These are phyloP conservation scores for Cyclotella kingstonii DNA, from an alignment of 108 stramenopile genomes.

Conservation along the genomic window DNA sequence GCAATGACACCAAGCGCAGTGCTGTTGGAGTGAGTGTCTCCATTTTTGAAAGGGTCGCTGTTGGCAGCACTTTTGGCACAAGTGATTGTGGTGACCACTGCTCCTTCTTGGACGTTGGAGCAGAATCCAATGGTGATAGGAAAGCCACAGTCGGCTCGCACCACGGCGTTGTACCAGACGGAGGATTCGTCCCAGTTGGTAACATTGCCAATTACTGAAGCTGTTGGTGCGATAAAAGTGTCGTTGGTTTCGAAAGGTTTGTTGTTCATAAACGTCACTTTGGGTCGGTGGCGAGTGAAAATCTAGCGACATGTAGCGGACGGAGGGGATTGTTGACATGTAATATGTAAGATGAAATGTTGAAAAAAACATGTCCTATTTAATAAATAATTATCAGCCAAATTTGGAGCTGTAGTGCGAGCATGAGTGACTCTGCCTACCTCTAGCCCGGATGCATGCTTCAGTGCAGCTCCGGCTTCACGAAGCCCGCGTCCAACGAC, in stretches of 20 bases:
- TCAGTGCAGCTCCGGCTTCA: slow-evolving; percentile 62
- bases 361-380: background rate
- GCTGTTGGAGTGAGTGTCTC: slow-evolving; percentile 22
- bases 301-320: slow-evolving; percentile 46
- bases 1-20: slow-evolving; percentile 36
- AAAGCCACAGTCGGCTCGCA: slow-evolving; percentile 87
- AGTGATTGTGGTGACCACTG: slow-evolving; percentile 76
- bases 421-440: slow-evolving; percentile 25
- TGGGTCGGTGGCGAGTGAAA: slow-evolving; percentile 84
- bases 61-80: slow-evolving; percentile 50
- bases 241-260: slow-evolving; percentile 86
- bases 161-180: slow-evolving; percentile 96
- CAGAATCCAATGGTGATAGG: slow-evolving; percentile 82
- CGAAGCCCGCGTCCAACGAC: slow-evolving; percentile 59
- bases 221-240: slow-evolving; percentile 95
- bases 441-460: slow-evolving; percentile 56
- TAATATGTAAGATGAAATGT: background rate
- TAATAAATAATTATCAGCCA: slow-evolving; percentile 1
- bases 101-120: slow-evolving; percentile 88
- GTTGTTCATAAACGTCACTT: slow-evolving; percentile 70
- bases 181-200: slow-evolving; percentile 92
- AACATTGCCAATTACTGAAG: slow-evolving; percentile 97
- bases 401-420: no score
- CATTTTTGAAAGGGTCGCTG: slow-evolving; percentile 40
- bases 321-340: slow-evolving; percentile 1